phyloP scores from a whole-genome alignment of 2,329 filamentous ascomycete genomes.

The Endocalyx cinctus region DNA sequence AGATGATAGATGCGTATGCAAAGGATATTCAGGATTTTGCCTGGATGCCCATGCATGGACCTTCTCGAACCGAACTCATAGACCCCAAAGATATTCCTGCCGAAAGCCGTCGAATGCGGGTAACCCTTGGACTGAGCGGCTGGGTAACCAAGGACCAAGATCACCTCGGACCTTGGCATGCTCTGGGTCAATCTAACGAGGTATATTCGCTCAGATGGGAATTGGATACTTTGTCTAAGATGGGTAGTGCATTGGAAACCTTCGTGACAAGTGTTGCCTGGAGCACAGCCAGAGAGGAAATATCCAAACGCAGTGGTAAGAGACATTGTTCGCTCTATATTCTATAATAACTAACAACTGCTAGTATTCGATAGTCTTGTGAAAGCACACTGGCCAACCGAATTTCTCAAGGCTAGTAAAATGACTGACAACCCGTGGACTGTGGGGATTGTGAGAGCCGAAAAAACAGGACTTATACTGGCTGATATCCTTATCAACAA shows the following conservation, averaged over 20 bases:
- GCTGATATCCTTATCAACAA: constrained; percentile 79
- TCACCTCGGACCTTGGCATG: constrained; percentile 72
- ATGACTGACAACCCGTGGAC: constrained; percentile 80
- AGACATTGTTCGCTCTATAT: too few species aligned
- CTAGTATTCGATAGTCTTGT: constrained; percentile 55
- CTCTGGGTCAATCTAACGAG: constrained; percentile 68
- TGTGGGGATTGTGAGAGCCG: constrained; percentile 68
- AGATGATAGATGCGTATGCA: constrained; percentile 85
- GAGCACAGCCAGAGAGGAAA: constrained; percentile 57
- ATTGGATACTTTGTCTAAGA: constrained; percentile 66
- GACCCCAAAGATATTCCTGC: constrained; percentile 49
- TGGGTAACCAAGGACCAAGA: constrained; percentile 73
- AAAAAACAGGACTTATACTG: constrained; percentile 66
- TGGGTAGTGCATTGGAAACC: constrained; percentile 73
- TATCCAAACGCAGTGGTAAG: constrained; percentile 43
- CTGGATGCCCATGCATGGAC: constrained; percentile 67
- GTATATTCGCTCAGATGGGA: constrained; percentile 84
- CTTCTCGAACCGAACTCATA: constrained; percentile 34
- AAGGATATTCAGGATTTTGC: constrained; percentile 86
- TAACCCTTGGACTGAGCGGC: constrained; percentile 80
- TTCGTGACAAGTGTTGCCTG: constrained; percentile 80
- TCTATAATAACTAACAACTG: too few species aligned
- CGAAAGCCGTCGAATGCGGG: constrained; percentile 64
- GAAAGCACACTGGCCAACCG: constrained; percentile 56
- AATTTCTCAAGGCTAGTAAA: constrained; percentile 63